Conservation (phyloP, 306 rosid species). For the Trifolium fragiferum region DNA sequence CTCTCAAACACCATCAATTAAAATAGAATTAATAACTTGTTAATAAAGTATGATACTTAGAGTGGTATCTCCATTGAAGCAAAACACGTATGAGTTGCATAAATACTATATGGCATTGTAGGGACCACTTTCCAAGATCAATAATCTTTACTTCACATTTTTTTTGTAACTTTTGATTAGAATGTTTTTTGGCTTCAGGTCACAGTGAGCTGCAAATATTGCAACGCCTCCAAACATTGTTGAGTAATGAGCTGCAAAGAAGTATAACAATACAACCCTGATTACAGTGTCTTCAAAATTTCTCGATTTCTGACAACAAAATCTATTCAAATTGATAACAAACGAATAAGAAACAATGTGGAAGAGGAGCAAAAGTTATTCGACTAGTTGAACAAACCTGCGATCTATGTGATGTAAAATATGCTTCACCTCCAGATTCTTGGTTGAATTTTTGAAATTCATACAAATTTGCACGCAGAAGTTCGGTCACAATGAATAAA, state of each 20-base stretch:
- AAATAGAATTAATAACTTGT: too few relatives aligned
- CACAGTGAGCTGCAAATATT: constrained; percentile 97
- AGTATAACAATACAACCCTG: constrained; percentile 16
- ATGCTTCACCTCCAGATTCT: constrained; percentile 88
- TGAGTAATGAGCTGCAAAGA: constrained; percentile 72
- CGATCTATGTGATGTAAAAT: constrained; percentile 79
- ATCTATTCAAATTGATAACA: too few relatives aligned
- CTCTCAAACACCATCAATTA: constrained; percentile 7
- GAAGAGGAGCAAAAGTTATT: constrained; percentile 25
- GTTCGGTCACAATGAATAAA: constrained; percentile 94
- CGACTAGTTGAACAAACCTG: constrained; percentile 69
- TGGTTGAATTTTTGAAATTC: constrained; percentile 94
- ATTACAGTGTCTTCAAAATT: constrained; percentile 36
- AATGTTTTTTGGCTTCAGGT: constrained; percentile 95
- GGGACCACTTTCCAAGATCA: constrained; percentile 98
- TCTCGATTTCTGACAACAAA: too few relatives aligned
- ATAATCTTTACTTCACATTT: constrained; percentile 91
- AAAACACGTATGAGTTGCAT: too few relatives aligned
- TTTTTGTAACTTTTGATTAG: constrained; percentile 83
- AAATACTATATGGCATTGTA: too few relatives aligned
- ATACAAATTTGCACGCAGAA: constrained; percentile 87
- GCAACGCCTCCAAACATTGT: constrained; percentile 93
- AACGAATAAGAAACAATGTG: too few relatives aligned
- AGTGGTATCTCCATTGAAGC: too few relatives aligned
- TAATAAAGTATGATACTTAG: too few relatives aligned